Evolutionary conservation across 169 alveolate species (phyloP), one percentile per base, ranked within the genome.

Genomic region (Plasmodium reichenowi): DNA sequence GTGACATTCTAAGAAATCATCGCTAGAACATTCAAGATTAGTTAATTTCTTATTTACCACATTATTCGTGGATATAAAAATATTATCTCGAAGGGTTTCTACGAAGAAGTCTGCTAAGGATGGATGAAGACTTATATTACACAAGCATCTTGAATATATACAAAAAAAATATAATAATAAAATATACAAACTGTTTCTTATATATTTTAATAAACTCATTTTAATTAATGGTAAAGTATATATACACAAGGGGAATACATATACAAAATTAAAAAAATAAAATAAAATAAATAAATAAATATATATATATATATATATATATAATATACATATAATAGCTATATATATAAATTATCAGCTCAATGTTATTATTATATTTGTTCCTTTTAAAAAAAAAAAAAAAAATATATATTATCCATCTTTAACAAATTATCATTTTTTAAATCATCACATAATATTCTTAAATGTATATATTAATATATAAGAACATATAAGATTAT

Each of bases 41-140:
- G 75, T 2, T 24, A 85, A 20, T 29, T 38, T 70, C 71, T 85
- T 85, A 48, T 50, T 85, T 7, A 72, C 71, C 9, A 85, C 87
- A 50, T 85, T 70, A 10, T 56, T 38, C n/a, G 73, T 29, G 0
- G 87, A 70, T 15, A 74, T 47, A 32, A 70, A 85, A 17, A 71
- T 29, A 32, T 71, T 10, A 0, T 85, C 87, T 43, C 80, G 38
- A 17, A 85, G n/a, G 13, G 26, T 62, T 17, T 85, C 87, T 43
- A 85, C 74, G 63, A 85, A 85, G 24, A 71, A 45, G n/a, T 85
- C 92, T 1, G 75, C 66, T 29, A 85, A 8, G 0, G 86, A 85
- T 20, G 92, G 72, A 32, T 85, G 87, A 2, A 85, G 32, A n/a
- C 59, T 45, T 20, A 85, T 26, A 63, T 71, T 85, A 67, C 87